Evolutionary conservation across 768 basidiomycete species (phyloP).

Genomic region (Hysterangium stoloniferum): DNA sequence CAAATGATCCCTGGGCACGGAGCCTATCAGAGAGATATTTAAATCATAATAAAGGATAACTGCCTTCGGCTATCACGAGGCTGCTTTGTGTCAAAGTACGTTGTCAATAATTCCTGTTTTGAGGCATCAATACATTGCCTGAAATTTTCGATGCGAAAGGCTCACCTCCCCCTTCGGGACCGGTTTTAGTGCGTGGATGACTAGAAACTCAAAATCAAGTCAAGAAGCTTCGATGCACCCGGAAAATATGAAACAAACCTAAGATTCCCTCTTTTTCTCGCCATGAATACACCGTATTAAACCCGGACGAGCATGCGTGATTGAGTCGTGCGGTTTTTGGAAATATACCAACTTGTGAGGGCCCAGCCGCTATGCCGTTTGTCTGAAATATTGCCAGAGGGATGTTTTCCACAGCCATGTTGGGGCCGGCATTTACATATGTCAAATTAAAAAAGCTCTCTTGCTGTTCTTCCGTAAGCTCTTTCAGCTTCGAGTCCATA

Average conservation of each 20-base stretch:
- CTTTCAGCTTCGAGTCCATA: background rate
- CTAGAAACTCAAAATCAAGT: slow-evolving; percentile 21
- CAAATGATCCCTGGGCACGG: slow-evolving; percentile 37
- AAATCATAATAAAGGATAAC: slow-evolving; percentile 12
- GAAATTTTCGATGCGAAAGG: slow-evolving; percentile 1
- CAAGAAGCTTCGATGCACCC: background rate
- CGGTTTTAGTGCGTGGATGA: slow-evolving; percentile 51
- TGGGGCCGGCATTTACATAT: background rate
- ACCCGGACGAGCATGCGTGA: slow-evolving; percentile 59
- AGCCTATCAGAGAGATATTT: slow-evolving; percentile 1
- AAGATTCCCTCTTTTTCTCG: slow-evolving; percentile 3
- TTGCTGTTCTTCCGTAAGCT: background rate
- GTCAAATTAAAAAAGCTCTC: background rate
- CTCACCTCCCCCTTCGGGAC: slow-evolving; percentile 45
- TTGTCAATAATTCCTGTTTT: slow-evolving; percentile 54
- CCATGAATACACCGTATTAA: slow-evolving; percentile 56
- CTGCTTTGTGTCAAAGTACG: slow-evolving; percentile 51
- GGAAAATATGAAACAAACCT: slow-evolving; percentile 1
- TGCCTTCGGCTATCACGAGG: slow-evolving; percentile 48
- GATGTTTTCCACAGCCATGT: slow-evolving; percentile 3
- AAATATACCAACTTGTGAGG: slow-evolving; percentile 47
- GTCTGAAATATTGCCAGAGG: slow-evolving; percentile 56
- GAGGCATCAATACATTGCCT: background rate
- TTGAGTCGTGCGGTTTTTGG: slow-evolving; percentile 61
- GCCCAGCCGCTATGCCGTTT: slow-evolving; percentile 52